Evolutionary conservation across 345 rosid genomes (phyloP), one percentile per base, ranked within the genome.

Genomic region (Carallia pectinifolia): DNA sequence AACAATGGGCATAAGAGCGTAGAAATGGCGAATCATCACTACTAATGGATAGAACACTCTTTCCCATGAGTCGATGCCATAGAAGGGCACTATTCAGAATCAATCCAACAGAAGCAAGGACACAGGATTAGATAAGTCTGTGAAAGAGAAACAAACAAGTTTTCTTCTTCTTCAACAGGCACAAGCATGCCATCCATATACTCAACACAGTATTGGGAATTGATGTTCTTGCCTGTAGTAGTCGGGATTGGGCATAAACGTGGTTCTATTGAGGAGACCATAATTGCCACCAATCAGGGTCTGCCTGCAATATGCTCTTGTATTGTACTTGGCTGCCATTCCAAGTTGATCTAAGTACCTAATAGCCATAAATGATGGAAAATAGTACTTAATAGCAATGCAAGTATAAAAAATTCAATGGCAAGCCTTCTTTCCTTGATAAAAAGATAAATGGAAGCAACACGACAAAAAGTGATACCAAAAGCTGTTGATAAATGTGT

Each of bases 331-430:
- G n/a, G 98, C 77, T 60, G 99, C 82, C 98, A 95, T 79, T 69
- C 99, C 99, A 6, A 95, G 99, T 82, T 95, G 99, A 82, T 95
- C 99, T 69, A 95, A 81, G 77, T 95, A 95, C 99, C 99, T 95
- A 53, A 62, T 19, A 52, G 33, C 29, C 71, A 61, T 53, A 60
- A 27, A 33, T 16, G 62, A 59, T 40, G 1, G 47, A 59, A 33
- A 67, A 15, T 38, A 70, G 38, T 30, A 33, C 17, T 30, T 48
- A 64, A 9, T 29, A 34, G 27, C 33, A 8, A 30, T 63, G 58
- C 31, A 30, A 56, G 31, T 15, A 27, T 27, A 10, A 27, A 23
- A 3, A 10, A 15, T 13, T 4, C 60, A 56, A 8, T 56, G 17
- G 6, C 34, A 66, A 69, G 17, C 55, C 37, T 7, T 61, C 38